These are phyloP conservation scores for Bruguiera sexangula DNA, from an alignment of 345 rosid genomes.

Conservation along the genomic window DNA sequence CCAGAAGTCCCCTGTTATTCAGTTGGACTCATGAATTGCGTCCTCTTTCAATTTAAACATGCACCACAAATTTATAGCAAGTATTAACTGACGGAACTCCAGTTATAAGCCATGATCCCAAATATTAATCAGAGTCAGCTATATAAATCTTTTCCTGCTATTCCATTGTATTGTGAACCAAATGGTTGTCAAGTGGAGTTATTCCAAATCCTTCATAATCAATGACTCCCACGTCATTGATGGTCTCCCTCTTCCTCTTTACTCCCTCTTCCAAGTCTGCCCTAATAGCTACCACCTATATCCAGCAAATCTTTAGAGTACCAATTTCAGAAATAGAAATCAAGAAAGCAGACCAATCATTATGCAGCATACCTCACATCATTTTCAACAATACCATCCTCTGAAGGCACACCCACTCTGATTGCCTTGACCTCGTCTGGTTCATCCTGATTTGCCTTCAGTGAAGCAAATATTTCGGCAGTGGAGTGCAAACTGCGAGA, in stretches of 20 bases:
- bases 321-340: not conserved
- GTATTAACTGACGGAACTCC: too few species aligned
- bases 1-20: not conserved
- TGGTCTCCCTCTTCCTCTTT: too few species aligned
- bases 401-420: slow-evolving; percentile 92
- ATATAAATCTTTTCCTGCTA: too few species aligned
- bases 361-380: slow-evolving; percentile 61
- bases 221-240: too few species aligned
- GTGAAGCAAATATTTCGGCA: slow-evolving; percentile 78
- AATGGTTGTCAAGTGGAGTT: too few species aligned
- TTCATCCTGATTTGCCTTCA: slow-evolving; percentile 93
- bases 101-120: too few species aligned
- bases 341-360: not conserved
- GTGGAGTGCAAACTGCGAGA: slow-evolving; percentile 96
- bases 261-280: too few species aligned
- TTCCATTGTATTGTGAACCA: too few species aligned
- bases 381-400: slow-evolving; percentile 82
- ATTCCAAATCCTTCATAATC: too few species aligned
- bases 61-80: not conserved
- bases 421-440: slow-evolving; percentile 77
- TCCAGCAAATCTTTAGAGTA: not conserved
- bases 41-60: not conserved
- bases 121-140: too few species aligned
- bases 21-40: not conserved
- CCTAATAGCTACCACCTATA: not conserved